A percentile compares a stretch with the other conserved stretches of the same genome.
phyloP scores from a whole-genome alignment of 2,329 filamentous ascomycete genomes.

The Ascochyta fabae region DNA sequence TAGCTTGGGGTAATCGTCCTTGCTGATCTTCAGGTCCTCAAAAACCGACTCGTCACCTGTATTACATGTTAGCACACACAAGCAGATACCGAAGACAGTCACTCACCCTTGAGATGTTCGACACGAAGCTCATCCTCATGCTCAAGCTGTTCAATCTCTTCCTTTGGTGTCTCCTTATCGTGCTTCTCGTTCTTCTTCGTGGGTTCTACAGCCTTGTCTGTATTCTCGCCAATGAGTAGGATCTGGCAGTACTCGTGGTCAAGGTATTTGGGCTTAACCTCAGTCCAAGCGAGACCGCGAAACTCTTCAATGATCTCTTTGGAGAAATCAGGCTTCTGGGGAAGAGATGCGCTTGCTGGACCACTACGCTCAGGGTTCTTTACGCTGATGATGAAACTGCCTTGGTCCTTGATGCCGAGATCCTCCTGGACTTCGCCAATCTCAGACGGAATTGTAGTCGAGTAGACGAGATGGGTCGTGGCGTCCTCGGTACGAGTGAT shows the following conservation, averaged over 20 bases:
- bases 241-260: conserved; percentile 79
- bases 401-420: conserved; percentile 73
- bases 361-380: conserved; percentile 78
- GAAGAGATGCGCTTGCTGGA: conserved; percentile 68
- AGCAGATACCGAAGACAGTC: conserved; percentile 3
- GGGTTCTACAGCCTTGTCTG: conserved; percentile 63
- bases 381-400: conserved; percentile 78
- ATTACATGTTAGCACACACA: conserved; percentile 10
- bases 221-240: conserved; percentile 75
- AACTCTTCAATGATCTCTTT: conserved; percentile 77
- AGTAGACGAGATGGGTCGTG: conserved; percentile 79
- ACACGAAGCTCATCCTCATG: conserved; percentile 75
- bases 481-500: conserved; percentile 72
- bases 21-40: conserved; percentile 64
- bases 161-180: conserved; percentile 66
- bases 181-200: conserved; percentile 63
- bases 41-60: conserved; percentile 66
- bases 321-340: conserved; percentile 71
- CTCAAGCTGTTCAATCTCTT: conserved; percentile 77
- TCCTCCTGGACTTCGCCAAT: conserved; percentile 76
- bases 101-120: conserved; percentile 61
- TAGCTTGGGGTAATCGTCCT: conserved; percentile 63
- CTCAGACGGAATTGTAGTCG: conserved; percentile 74
- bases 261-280: conserved; percentile 74
- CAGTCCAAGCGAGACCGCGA: conserved; percentile 73